phyloP scores from a whole-genome alignment of 768 basidiomycete genomes.

The Cubamyces lactineus region DNA sequence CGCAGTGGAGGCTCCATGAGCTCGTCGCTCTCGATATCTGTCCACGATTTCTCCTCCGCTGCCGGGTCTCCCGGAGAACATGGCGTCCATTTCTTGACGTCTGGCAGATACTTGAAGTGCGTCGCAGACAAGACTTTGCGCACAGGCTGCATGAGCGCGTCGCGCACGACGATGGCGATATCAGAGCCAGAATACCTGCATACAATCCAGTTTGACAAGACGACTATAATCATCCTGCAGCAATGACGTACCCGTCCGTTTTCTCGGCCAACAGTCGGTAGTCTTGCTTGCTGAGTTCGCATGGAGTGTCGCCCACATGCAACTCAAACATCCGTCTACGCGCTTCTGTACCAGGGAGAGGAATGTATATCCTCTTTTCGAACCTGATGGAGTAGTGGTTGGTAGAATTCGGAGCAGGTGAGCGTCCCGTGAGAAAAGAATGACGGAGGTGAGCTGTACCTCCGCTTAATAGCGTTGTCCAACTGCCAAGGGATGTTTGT shows the following conservation, averaged over 20 bases:
- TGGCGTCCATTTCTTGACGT: slow-evolving; percentile 78
- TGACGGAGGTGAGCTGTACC: slow-evolving; percentile 43
- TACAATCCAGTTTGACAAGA: neutral
- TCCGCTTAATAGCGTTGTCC: slow-evolving; percentile 95
- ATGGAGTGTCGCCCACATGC: slow-evolving; percentile 92
- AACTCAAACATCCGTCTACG: slow-evolving; percentile 96
- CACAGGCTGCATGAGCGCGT: slow-evolving; percentile 98
- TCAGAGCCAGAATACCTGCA: slow-evolving; percentile 88
- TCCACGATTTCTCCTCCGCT: slow-evolving; percentile 88
- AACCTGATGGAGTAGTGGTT: slow-evolving; percentile 53
- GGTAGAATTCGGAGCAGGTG: neutral
- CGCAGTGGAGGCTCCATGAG: slow-evolving; percentile 86
- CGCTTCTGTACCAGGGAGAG: slow-evolving; percentile 91
- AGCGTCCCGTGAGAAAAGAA: neutral
- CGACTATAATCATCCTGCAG: neutral
- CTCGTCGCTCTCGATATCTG: slow-evolving; percentile 84
- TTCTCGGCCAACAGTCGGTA: slow-evolving; percentile 79
- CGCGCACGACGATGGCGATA: slow-evolving; percentile 91
- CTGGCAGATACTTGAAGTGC: slow-evolving; percentile 76
- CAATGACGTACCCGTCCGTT: slow-evolving; percentile 74
- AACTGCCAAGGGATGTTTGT: slow-evolving; percentile 99
- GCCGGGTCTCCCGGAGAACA: slow-evolving; percentile 92
- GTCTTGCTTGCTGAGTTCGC: slow-evolving; percentile 76
- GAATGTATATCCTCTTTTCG: slow-evolving; percentile 98
- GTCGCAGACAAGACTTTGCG: slow-evolving; percentile 95